Conservation (phyloP, 345 rosid species). For the Populus ilicifolia region DNA sequence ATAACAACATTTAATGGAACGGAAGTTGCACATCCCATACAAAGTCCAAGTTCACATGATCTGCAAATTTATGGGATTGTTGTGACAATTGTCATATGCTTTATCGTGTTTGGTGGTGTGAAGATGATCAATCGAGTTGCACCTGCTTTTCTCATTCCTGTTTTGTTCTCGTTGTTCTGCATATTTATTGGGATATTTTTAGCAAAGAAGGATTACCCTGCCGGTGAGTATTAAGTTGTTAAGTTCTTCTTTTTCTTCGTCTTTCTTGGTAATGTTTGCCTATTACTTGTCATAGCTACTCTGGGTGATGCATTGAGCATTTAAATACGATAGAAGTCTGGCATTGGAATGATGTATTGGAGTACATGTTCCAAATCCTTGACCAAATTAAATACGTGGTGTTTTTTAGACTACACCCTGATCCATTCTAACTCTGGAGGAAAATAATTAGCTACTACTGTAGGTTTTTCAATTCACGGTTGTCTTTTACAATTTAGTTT, state of each 20-base stretch:
- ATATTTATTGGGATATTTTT: constrained; percentile 74
- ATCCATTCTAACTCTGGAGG: not conserved
- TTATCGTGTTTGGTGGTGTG: constrained; percentile 98
- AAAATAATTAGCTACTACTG: not conserved
- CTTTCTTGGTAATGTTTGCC: not conserved
- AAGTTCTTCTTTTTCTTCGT: not conserved
- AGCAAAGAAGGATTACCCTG: constrained; percentile 69
- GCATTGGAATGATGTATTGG: not conserved
- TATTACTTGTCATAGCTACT: not conserved
- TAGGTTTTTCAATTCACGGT: not conserved
- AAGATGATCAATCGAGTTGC: constrained; percentile 99
- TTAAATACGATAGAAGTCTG: not conserved
- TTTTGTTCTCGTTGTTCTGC: constrained; percentile 79
- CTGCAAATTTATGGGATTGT: constrained; percentile 93
- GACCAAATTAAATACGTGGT: not conserved
- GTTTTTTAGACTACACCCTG: not conserved
- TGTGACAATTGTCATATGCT: constrained; percentile 79
- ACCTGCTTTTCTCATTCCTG: constrained; percentile 95
- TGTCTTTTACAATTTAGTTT: not conserved
- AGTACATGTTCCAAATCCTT: not conserved
- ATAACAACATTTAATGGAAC: constrained; percentile 76
- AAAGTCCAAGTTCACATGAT: constrained; percentile 85
- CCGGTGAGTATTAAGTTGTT: constrained; percentile 43
- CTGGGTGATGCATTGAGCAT: not conserved
- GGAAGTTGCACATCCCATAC: constrained; percentile 39